Conservation (phyloP, 2,329 filamentous ascomycete species). For the Alternaria solani region DNA sequence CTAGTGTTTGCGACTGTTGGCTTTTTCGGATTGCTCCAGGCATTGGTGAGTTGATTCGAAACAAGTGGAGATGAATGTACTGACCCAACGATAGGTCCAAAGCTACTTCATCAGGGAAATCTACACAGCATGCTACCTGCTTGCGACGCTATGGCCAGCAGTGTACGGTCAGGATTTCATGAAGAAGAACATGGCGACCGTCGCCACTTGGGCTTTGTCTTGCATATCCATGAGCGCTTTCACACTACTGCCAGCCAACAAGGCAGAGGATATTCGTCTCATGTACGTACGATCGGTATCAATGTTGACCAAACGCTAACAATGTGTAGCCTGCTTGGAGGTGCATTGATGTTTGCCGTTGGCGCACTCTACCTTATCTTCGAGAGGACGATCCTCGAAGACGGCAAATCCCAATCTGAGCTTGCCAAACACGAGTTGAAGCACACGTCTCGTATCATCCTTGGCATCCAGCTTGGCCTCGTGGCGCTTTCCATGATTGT, state of each 20-base stretch:
- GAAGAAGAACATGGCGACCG: slow-evolving; percentile 68
- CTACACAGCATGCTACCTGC: slow-evolving; percentile 79
- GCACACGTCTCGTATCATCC: slow-evolving; percentile 64
- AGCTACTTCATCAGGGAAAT: slow-evolving; percentile 92
- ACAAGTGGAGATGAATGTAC: neutral
- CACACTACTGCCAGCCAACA: slow-evolving; percentile 86
- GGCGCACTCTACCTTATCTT: slow-evolving; percentile 82
- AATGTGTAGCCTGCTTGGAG: slow-evolving; percentile 71
- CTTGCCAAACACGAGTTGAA: slow-evolving; percentile 48
- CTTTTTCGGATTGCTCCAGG: slow-evolving; percentile 80
- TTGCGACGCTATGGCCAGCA: slow-evolving; percentile 80
- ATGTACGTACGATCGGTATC: slow-evolving; percentile 65
- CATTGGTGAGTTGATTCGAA: slow-evolving; percentile 60
- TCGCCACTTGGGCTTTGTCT: slow-evolving; percentile 75
- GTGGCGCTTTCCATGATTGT: slow-evolving; percentile 83
- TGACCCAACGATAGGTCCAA: slow-evolving; percentile 68
- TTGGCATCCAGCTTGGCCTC: slow-evolving; percentile 79
- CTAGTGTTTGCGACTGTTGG: slow-evolving; percentile 69
- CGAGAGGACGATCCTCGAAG: slow-evolving; percentile 69
- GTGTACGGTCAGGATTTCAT: slow-evolving; percentile 79
- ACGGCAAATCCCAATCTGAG: slow-evolving; percentile 48
- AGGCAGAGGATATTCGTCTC: slow-evolving; percentile 76
- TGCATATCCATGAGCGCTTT: slow-evolving; percentile 89
- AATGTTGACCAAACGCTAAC: slow-evolving; percentile 10
- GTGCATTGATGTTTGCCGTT: slow-evolving; percentile 76